These are phyloP conservation scores for Globisporangium ultimum DNA, from an alignment of 352 stramenopile genomes.

Conservation along the genomic window DNA sequence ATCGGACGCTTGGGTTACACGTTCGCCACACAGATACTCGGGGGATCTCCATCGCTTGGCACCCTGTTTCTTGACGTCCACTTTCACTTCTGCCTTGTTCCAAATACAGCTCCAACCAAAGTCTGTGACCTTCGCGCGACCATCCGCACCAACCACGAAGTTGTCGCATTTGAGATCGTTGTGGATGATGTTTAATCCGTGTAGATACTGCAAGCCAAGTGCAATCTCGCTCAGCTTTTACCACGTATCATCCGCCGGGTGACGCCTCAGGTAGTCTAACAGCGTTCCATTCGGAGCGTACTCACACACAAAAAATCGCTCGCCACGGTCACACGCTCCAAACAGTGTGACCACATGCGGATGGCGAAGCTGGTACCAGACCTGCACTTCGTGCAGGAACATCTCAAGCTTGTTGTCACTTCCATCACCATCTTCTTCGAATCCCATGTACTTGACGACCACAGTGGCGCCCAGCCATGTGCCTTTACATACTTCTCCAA, in stretches of 20 bases:
- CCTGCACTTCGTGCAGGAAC: constrained; percentile 8
- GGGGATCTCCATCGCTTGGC: constrained; percentile 1
- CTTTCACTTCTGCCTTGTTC: constrained; percentile 2
- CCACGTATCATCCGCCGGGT: background rate
- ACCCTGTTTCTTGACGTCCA: background rate
- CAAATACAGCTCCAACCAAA: constrained; percentile 10
- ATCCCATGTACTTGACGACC: constrained; percentile 9
- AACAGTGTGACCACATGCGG: constrained; percentile 9
- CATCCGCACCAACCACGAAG: constrained; percentile 1
- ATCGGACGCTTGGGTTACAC: constrained; percentile 2
- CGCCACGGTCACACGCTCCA: constrained; percentile 1
- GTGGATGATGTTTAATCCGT: constrained; percentile 3
- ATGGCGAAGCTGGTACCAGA: constrained; percentile 8
- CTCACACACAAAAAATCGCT: constrained; percentile 6
- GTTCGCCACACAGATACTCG: background rate
- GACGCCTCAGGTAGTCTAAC: background rate
- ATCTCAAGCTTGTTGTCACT: background rate
- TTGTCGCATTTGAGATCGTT: constrained; percentile 14
- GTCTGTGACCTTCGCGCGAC: constrained; percentile 6
- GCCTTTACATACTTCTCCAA: background rate
- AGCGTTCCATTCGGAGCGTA: constrained; percentile 2
- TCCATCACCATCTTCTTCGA: background rate
- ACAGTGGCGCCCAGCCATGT: constrained; percentile 1
- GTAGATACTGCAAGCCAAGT: constrained; percentile 1
- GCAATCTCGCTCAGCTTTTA: background rate